Evolutionary conservation across 352 stramenopile species (phyloP), one percentile per base, ranked within the genome.

Genomic region (Globisporangium iwayamae): DNA sequence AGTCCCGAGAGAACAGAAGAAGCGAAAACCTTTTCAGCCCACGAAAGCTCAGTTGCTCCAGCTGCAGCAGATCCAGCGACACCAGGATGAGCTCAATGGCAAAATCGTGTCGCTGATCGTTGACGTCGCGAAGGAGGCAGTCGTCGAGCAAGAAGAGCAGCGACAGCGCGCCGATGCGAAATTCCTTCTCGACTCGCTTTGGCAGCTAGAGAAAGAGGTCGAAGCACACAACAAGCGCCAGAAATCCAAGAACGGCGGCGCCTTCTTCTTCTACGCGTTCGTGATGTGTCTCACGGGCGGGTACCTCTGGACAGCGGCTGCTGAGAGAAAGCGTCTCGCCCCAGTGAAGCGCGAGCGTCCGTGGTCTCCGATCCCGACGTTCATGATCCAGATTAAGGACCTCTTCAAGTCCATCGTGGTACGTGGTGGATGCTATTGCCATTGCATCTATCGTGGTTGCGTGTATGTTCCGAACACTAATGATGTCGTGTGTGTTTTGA

Each of bases 341-440:
- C 28, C 67, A 52, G 13, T 56, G 56, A 48, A 64, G 8, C 47
- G 69, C 22, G 67, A 69, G 18, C 67, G 59, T 46, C 46, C 51
- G 30, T 82, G 76, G 76, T 81, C 74, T 30, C 71, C 72, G 30
- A 56, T 85, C 50, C 74, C 72, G 8, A 75, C 56, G 38, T 53
- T 69, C 20, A 45, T 71, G 52, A 30, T 70, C 9, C 50, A 65
- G 57, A 65, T 81, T 53, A 81, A 76, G 58, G 39, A 59, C 16
- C 60, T 79, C 11, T 38, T 85, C 36, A 38, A 52, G n/a, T 76
- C 74, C 32, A 25, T 75, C 28, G 68, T 85, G 74, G 76, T 85
- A 69, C 46, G 65, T 64, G 5, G 18, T 57, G 34, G 48, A 32
- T 48, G 41, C 3, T 2, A 22, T 25, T 47, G 34, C 3, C 6